phyloP scores from a whole-genome alignment of 257 asterid genomes.

The Solanum habrochaites region DNA sequence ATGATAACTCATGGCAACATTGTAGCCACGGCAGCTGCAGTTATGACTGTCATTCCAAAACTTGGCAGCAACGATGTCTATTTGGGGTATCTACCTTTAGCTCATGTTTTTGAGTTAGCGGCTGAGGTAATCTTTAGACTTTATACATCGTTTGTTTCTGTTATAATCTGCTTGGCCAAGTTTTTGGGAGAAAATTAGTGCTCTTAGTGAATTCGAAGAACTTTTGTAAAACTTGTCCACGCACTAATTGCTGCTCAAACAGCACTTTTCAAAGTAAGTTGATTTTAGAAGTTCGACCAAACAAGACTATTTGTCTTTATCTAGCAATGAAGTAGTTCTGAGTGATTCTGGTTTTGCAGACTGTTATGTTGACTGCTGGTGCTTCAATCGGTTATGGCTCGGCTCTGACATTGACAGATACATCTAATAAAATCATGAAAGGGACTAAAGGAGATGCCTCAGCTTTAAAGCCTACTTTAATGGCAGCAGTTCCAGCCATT shows the following conservation, averaged over 20 bases:
- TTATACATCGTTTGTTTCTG: background rate
- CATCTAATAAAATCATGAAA: constrained; percentile 76
- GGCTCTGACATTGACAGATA: constrained; percentile 76
- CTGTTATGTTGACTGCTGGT: constrained; percentile 78
- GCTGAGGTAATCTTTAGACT: constrained; percentile 59
- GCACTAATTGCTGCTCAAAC: background rate
- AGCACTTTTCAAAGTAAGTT: no score
- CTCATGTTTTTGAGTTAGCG: constrained; percentile 88
- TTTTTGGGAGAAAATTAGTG: background rate
- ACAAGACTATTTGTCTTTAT: background rate
- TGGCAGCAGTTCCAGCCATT: constrained; percentile 93
- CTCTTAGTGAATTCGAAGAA: background rate
- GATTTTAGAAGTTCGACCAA: background rate
- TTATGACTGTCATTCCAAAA: constrained; percentile 67
- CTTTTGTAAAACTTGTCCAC: background rate
- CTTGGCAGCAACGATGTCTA: constrained; percentile 62
- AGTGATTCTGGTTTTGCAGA: constrained; percentile 29
- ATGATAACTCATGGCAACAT: constrained; percentile 91
- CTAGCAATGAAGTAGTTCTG: constrained; percentile 4
- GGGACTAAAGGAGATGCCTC: constrained; percentile 92
- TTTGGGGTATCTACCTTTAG: constrained; percentile 84
- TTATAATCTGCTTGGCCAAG: background rate
- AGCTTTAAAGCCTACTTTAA: constrained; percentile 55
- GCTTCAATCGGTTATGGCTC: constrained; percentile 79
- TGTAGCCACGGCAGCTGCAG: constrained; percentile 93